Evolutionary conservation across 2,329 filamentous ascomycete species (phyloP).

Genomic region (Aspergillus candidus): DNA sequence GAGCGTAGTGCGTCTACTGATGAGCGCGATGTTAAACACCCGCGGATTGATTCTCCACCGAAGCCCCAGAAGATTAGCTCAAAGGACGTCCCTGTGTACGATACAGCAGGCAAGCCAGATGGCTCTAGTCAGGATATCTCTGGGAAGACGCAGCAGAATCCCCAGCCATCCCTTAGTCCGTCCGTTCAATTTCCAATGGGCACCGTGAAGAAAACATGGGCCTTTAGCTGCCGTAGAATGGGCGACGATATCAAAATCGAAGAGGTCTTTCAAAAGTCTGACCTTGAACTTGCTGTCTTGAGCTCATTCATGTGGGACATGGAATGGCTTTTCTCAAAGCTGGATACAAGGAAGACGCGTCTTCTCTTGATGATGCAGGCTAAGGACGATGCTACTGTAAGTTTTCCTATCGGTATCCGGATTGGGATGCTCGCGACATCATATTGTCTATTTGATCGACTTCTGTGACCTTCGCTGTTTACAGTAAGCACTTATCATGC

Average conservation of each 20-base stretch:
- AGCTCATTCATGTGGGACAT: slow-evolving; percentile 85
- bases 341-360: slow-evolving; percentile 56
- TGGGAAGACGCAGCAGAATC: background rate
- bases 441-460: background rate
- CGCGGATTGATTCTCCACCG: slow-evolving; percentile 10
- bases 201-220: slow-evolving; percentile 76
- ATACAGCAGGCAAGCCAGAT: background rate
- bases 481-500: background rate
- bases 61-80: background rate
- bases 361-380: slow-evolving; percentile 60
- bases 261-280: slow-evolving; percentile 69
- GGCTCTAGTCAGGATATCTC: background rate
- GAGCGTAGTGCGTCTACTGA: slow-evolving; percentile 30
- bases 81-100: background rate
- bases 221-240: slow-evolving; percentile 53
- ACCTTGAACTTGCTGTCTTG: slow-evolving; percentile 69
- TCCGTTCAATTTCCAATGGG: slow-evolving; percentile 52
- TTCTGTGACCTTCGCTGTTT: too few species aligned
- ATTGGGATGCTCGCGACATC: too few species aligned
- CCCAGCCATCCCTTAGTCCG: slow-evolving; percentile 14
- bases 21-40: slow-evolving; percentile 20
- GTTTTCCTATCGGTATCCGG: background rate
- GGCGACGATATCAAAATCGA: slow-evolving; percentile 78
- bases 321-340: slow-evolving; percentile 68
- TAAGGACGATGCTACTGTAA: slow-evolving; percentile 43